Base-by-base conservation (phyloP, 2,329 filamentous ascomycete genomes). In the Chrysoporthe austroafricana region DNA sequence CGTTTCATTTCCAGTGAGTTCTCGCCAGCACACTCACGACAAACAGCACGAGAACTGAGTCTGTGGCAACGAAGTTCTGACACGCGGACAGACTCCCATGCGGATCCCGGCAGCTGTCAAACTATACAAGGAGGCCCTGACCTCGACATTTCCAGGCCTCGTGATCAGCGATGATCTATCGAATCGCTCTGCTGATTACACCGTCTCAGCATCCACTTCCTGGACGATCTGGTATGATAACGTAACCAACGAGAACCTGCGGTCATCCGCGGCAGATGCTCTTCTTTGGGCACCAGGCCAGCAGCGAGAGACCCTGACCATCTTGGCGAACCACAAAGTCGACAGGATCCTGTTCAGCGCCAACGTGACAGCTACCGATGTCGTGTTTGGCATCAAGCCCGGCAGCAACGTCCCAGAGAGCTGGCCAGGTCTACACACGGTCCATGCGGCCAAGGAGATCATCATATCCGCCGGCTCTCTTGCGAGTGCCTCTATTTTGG, bases 221-320 rank as follows among this genome's bases (percentile, higher is more conserved):
- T 74, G 70, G 70, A 74, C 72, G 0, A 70, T 73, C 9, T 74
- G 73, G 72, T 67, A 72, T 8, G 73, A 74, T 39, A 9, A 58
- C 1, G 34, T 50, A 4, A 69, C 71, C 2, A 66, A 63, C 34
- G 66, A 66, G 43, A 67, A 68, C n/a, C 66, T 68, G 8, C 72
- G 72, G 1, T 74, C 68, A 4, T 74, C 73, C 3, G 73, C 72
- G 14, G 73, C 73, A 2, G 72, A 74, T 63, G 50, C 62, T 7
- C 42, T 72, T 66, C 63, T 70, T 5, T 70, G 69, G 69, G 63
- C 61, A 0, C 36, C 36, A 2, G 26, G 44, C 0, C 64, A 70
- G 39, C 67, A 70, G 4, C 44, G 64, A 8, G 60, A 62, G 1
- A 62, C 0, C 0, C 67, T 70, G 26, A 67, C 67, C 5, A 44